These are phyloP conservation scores for Sugiyamaella xylanicola DNA, from an alignment of 1,139 yeast genomes.

Conservation along the genomic window DNA sequence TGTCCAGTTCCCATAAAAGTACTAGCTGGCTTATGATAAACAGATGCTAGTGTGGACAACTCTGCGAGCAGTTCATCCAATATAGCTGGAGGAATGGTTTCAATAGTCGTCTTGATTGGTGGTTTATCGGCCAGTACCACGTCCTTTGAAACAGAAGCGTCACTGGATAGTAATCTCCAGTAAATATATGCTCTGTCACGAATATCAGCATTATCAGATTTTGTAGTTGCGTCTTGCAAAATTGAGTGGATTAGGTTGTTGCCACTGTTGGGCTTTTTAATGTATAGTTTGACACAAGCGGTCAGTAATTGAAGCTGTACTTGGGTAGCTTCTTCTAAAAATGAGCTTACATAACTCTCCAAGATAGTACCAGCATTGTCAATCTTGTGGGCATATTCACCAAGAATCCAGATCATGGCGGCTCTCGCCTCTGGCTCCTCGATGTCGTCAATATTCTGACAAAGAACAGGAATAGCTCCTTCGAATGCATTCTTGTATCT, in stretches of 20 bases:
- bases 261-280: constrained; percentile 50
- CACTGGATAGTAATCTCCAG: constrained; percentile 86
- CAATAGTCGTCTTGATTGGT: constrained; percentile 69
- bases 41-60: constrained; percentile 83
- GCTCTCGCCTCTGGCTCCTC: constrained; percentile 65
- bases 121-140: constrained; percentile 67
- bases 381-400: constrained; percentile 81
- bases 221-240: constrained; percentile 75
- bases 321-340: constrained; percentile 69
- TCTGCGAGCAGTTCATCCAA: constrained; percentile 72
- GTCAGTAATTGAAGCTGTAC: constrained; percentile 79
- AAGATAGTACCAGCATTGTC: constrained; percentile 53
- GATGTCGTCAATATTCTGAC: constrained; percentile 59
- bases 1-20: constrained; percentile 58
- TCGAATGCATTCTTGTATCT: constrained; percentile 68
- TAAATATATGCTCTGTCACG: constrained; percentile 92
- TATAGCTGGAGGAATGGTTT: constrained; percentile 66
- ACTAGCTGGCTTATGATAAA: constrained; percentile 81
- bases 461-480: constrained; percentile 68
- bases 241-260: constrained; percentile 65
- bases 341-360: constrained; percentile 57
- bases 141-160: constrained; percentile 50
- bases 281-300: constrained; percentile 73
- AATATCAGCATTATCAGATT: constrained; percentile 86
- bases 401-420: constrained; percentile 86